These are phyloP conservation scores for Myochromella boudieri DNA, from an alignment of 768 basidiomycete species.

Conservation along the genomic window DNA sequence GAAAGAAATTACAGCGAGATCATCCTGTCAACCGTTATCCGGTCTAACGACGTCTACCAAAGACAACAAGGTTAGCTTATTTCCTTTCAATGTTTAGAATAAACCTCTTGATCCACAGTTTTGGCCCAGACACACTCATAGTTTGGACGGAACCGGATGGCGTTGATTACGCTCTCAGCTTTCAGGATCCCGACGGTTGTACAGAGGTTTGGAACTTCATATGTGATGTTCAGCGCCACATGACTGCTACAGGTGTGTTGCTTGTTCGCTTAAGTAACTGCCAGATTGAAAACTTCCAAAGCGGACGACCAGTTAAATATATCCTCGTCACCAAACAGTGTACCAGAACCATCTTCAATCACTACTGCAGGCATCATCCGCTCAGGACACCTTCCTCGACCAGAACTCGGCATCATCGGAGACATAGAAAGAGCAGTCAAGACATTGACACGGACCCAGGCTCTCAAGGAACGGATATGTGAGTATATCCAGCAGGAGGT, in stretches of 20 bases:
- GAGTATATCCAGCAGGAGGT: constrained; percentile 88
- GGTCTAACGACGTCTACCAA: constrained; percentile 82
- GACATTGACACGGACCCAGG: constrained; percentile 65
- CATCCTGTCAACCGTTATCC: constrained; percentile 79
- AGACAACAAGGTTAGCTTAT: constrained; percentile 64
- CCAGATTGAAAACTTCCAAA: constrained; percentile 17
- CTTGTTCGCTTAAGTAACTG: not conserved
- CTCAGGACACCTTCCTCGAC: constrained; percentile 72
- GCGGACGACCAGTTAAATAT: constrained; percentile 47
- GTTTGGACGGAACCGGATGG: constrained; percentile 98
- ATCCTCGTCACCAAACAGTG: constrained; percentile 61
- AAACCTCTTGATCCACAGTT: constrained; percentile 1
- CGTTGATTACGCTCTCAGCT: constrained; percentile 93
- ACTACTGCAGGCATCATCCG: constrained; percentile 68
- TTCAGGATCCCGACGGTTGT: constrained; percentile 95
- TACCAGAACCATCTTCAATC: constrained; percentile 54
- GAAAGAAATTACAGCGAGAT: constrained; percentile 71
- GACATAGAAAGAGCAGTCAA: constrained; percentile 83
- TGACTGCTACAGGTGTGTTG: constrained; percentile 61
- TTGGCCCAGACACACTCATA: constrained; percentile 82
- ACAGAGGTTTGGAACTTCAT: constrained; percentile 98
- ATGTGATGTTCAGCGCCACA: constrained; percentile 83
- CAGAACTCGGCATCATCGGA: constrained; percentile 72
- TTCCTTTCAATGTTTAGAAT: constrained; percentile 6
- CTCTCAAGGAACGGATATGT: constrained; percentile 81